Evolutionary conservation across 441 rosid genomes (phyloP), one percentile per base, ranked within the genome.

Genomic region (Kokia cookei): DNA sequence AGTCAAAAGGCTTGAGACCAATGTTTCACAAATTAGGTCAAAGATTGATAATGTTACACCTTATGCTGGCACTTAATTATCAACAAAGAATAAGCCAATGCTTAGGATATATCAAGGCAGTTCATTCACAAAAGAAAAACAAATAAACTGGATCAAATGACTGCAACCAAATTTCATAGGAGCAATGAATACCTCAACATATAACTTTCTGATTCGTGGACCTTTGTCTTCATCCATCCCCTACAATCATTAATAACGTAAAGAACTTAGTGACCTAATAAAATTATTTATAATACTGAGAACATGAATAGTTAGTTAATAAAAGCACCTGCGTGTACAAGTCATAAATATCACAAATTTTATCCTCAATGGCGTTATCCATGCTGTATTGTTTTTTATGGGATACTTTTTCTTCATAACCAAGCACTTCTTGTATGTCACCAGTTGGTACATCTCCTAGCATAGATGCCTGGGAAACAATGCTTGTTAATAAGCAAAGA

Each of bases 301-400:
- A 29, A 48, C 55, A 60, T 48, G 64, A 64, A 65, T 48, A 72
- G 63, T 73, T 61, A 40, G 69, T 66, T 62, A 22, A 65, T 8
- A 27, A 9, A 26, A 65, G 59, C 51, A 84, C 86, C 77, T 84
- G 79, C 70, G 82, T 76, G 71, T 73, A 84, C 40, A 82, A 74
- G 65, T 84, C 85, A 74, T 82, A 84, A 32, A 84, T 82, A 74
- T 84, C 87, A 67, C 82, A 84, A 37, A 84, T 82, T 70, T 84
- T 84, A 59, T 84, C 84, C 72, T 84, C 87, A 73, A 84, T 57
- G 37, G 37, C 60, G 29, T 19, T 72, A 60, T 82, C 83, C 73
- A 84, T 70, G 54, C 32, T 67, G 66, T 32, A 55, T 53, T 74
- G 74, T 50, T 76, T 78, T 68, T 68, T 73, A 15, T 32, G 27